Evolutionary conservation across 2,329 filamentous ascomycete species (phyloP), one percentile per base, ranked within the genome.

Genomic region (Gnomoniopsis smithogilvyi): DNA sequence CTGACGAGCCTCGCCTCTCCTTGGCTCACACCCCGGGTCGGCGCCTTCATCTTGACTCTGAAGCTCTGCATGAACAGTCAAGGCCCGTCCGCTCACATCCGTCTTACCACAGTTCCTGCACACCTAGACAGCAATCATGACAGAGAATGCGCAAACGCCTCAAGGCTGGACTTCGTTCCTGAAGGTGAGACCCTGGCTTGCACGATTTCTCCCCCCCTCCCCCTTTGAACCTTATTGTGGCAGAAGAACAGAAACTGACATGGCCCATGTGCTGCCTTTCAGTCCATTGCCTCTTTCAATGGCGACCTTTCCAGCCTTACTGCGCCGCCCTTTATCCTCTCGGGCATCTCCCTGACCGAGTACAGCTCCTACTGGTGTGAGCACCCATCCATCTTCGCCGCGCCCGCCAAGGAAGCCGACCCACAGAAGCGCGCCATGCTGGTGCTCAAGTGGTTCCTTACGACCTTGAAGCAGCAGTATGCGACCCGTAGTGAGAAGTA

Each of bases 361-460:
- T 93, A 90, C 77, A 91, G 88, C 63, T 84, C 88, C 54, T 93
- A 92, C 77, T 94, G 90, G 90, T 87, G 87, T 63, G 90, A 92
- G 66, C 88, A 92, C 68, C 90, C 90, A 3, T 74, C 79, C 19
- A 76, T 96, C 62, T 89, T 98, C 66, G 86, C 92, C 61, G 92
- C 93, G 14, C 91, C 94, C 2, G 89, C 92, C 51, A 81, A 82
- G 59, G 92, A 96, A 73, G 68, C 86, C 54, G 90, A 96, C 71
- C 84, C 92, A 0, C 85, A 89, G 67, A 95, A 92, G 78, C 87
- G 94, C 62, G 88, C 91, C 21, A 76, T 96, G 65, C 80, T 94
- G 36, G 94, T 98, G n/a, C 79, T 97, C 67, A 96, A 94, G 75
- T 98, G 94, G 94, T 98, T 97, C 77, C 77, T 98, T 57, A 93